These are phyloP conservation scores for Cryptococcus jaspeensis DNA, from an alignment of 1,284 basidiomycete species.

Conservation along the genomic window DNA sequence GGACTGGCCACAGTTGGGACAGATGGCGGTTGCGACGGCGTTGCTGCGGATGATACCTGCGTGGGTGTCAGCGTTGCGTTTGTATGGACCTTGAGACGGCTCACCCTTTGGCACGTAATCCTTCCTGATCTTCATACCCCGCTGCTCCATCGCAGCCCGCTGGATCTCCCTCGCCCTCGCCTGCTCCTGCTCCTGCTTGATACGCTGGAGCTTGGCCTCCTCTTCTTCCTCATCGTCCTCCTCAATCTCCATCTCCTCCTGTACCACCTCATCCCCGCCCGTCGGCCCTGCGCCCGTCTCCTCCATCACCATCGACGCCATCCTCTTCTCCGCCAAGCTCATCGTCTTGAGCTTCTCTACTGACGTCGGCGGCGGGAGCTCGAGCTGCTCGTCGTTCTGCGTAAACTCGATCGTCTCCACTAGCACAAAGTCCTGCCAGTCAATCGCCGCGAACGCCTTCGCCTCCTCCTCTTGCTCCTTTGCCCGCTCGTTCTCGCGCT, in stretches of 20 bases:
- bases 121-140: slow-evolving; percentile 92
- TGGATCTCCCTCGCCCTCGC: slow-evolving; percentile 71
- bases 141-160: slow-evolving; percentile 70
- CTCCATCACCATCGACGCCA: slow-evolving; percentile 98
- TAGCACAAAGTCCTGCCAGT: slow-evolving; percentile 99
- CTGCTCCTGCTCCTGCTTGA: slow-evolving; percentile 72
- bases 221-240: slow-evolving; percentile 56
- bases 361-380: slow-evolving; percentile 91
- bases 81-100: slow-evolving; percentile 41
- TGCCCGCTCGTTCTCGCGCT: slow-evolving; percentile 79
- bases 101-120: slow-evolving; percentile 92
- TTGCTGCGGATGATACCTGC: slow-evolving; percentile 61
- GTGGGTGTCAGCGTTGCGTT: not conserved
- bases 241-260: slow-evolving; percentile 58
- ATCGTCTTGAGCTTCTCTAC: slow-evolving; percentile 93
- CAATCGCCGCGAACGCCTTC: slow-evolving; percentile 86
- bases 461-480: slow-evolving; percentile 75
- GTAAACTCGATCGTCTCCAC: slow-evolving; percentile 99
- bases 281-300: slow-evolving; percentile 78
- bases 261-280: slow-evolving; percentile 49
- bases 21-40: slow-evolving; percentile 74
- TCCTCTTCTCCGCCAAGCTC: slow-evolving; percentile 94
- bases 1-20: slow-evolving; percentile 89
- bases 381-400: slow-evolving; percentile 81
- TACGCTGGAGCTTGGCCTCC: slow-evolving; percentile 63